Percentiles rank a stretch among this genome's conserved stretches.
phyloP scores from a whole-genome alignment of 306 rosid species.

The Castanea sativa region DNA sequence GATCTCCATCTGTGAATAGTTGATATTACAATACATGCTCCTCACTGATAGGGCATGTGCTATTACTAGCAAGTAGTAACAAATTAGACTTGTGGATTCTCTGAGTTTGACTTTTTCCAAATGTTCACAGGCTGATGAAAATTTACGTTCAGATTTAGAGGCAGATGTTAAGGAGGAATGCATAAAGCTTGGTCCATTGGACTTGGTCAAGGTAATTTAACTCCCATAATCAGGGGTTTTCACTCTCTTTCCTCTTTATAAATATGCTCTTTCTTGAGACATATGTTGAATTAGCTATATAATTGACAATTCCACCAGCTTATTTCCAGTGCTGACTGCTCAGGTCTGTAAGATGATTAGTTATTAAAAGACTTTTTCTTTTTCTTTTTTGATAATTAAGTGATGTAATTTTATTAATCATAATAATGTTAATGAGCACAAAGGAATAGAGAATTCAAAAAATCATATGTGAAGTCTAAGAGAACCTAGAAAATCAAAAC shows the following conservation, averaged over 20 bases:
- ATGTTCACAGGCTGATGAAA: conserved; percentile 74
- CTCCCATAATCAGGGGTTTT: conserved; percentile 4
- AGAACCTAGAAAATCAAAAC: no score
- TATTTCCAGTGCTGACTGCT: neutral
- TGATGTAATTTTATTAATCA: no score
- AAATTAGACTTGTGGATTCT: conserved; percentile 19
- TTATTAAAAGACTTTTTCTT: neutral
- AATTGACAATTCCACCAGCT: neutral
- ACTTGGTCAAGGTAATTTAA: conserved; percentile 66
- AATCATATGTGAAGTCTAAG: no score
- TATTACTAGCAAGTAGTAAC: neutral
- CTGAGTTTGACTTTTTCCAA: conserved; percentile 14
- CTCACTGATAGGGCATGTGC: neutral
- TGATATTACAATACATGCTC: neutral
- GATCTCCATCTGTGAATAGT: conserved; percentile 11
- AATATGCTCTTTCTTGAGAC: neutral
- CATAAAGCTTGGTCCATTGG: conserved; percentile 77
- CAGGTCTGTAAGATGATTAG: neutral
- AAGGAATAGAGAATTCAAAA: no score
- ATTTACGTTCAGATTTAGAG: conserved; percentile 65
- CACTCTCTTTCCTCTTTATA: neutral
- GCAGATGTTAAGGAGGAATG: conserved; percentile 90
- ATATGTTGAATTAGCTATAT: neutral
- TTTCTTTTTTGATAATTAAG: no score
- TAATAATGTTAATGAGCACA: no score